These are phyloP conservation scores for Xerocomus brunneocitrinus DNA, from an alignment of 768 basidiomycete species.

Conservation along the genomic window DNA sequence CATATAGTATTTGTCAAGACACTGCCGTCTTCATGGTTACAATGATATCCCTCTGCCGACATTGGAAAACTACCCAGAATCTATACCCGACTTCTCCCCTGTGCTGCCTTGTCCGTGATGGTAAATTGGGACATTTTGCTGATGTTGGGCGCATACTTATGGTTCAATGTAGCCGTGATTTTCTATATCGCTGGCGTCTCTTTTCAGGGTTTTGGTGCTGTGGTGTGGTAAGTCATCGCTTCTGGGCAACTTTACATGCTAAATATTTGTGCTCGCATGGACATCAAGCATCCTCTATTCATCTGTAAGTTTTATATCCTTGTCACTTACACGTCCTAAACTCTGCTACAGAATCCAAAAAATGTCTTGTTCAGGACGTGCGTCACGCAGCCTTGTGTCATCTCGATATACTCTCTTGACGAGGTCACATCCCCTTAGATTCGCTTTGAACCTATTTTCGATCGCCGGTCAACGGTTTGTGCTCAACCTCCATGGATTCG, in stretches of 20 bases:
- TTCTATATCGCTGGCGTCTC: slow-evolving; percentile 6
- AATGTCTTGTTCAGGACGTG: not conserved
- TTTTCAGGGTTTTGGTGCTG: not conserved
- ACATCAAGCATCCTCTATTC: not conserved
- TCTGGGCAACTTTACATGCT: not conserved
- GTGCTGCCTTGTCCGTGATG: slow-evolving; percentile 10
- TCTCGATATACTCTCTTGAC: too few relatives aligned
- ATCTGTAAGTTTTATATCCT: not conserved
- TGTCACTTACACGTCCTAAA: not conserved
- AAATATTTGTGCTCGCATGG: not conserved
- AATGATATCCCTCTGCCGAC: slow-evolving; percentile 3
- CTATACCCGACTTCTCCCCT: slow-evolving; percentile 10
- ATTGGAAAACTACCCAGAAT: not conserved
- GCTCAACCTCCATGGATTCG: slow-evolving; percentile 15
- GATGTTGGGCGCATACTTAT: not conserved
- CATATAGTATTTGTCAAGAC: slow-evolving; percentile 8
- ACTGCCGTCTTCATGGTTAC: not conserved
- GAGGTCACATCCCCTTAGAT: not conserved
- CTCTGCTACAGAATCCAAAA: not conserved
- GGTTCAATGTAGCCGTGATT: not conserved
- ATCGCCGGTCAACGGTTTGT: slow-evolving; percentile 19
- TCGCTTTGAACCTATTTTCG: slow-evolving; percentile 15
- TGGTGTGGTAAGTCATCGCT: slow-evolving; percentile 3
- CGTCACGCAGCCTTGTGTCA: not conserved
- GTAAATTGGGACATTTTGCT: not conserved